phyloP scores from a whole-genome alignment of 2,329 filamentous ascomycete genomes.

The Eutypella sp. region DNA sequence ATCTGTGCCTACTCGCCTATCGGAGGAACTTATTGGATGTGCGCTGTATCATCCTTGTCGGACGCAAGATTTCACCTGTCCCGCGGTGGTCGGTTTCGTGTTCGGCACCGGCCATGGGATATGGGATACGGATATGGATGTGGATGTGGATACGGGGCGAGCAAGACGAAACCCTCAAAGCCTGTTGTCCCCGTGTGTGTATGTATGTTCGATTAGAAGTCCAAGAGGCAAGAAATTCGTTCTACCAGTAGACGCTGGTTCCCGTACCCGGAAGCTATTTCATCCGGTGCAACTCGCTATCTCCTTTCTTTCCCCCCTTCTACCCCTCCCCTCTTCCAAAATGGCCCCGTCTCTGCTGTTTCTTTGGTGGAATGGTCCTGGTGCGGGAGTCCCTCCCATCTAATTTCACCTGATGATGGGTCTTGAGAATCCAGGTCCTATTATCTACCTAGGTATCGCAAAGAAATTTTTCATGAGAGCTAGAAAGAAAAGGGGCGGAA shows the following conservation, averaged over 20 bases:
- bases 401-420: background rate
- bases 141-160: no score
- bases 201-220: no score
- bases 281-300: slow-evolving; percentile 4
- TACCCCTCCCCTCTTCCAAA: no score
- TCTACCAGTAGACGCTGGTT: slow-evolving; percentile 2
- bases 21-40: slow-evolving; percentile 19
- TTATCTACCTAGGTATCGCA: background rate
- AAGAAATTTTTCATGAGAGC: no score
- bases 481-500: no score
- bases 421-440: background rate
- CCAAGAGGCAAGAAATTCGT: no score
- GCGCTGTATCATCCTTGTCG: slow-evolving; percentile 9
- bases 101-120: slow-evolving; percentile 2
- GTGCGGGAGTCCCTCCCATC: background rate
- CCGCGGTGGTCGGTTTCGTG: slow-evolving; percentile 4
- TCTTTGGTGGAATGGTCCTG: background rate
- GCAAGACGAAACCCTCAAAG: no score
- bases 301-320: no score
- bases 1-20: slow-evolving; percentile 21
- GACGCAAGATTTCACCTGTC: slow-evolving; percentile 11
- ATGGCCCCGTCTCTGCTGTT: no score
- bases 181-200: no score
- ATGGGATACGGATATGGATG: no score
- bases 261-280: slow-evolving; percentile 7